A percentile compares a stretch with the other conserved stretches of the same genome.
Evolutionary conservation across 164 flowering plant species (phyloP).

Genomic region (Stephania japonica): DNA sequence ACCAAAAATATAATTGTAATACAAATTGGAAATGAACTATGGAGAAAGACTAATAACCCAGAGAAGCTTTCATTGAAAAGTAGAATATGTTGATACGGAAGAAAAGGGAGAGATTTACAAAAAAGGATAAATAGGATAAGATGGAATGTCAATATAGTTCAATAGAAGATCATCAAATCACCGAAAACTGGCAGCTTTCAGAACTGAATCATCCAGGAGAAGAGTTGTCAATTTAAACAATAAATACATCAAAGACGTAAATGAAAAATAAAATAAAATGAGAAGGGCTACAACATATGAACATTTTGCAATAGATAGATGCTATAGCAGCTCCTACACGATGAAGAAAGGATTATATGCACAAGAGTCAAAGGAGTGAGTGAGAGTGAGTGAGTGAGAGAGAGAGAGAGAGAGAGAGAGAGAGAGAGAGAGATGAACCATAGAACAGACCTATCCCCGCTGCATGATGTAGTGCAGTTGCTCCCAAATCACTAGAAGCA

Average conservation of each 20-base stretch:
- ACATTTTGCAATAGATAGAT: background rate
- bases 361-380: too few species aligned
- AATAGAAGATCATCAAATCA: background rate
- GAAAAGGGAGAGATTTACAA: background rate
- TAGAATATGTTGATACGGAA: background rate
- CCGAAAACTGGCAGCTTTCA: too few species aligned
- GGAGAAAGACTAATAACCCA: background rate
- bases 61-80: background rate
- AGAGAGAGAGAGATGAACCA: background rate
- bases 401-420: too few species aligned
- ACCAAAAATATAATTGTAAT: background rate
- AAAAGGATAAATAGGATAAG: background rate
- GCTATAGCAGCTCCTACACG: background rate
- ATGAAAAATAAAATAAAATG: too few species aligned
- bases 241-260: background rate
- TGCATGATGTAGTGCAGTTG: slow-evolving; percentile 87
- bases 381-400: too few species aligned
- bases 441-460: slow-evolving; percentile 66
- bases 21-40: background rate
- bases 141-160: background rate
- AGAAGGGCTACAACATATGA: background rate
- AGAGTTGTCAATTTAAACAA: too few species aligned
- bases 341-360: background rate
- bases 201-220: too few species aligned
- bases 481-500: slow-evolving; percentile 71